Evolutionary conservation across 2,329 filamentous ascomycete genomes (phyloP).

Genomic region (Pyrenochaeta sp.): DNA sequence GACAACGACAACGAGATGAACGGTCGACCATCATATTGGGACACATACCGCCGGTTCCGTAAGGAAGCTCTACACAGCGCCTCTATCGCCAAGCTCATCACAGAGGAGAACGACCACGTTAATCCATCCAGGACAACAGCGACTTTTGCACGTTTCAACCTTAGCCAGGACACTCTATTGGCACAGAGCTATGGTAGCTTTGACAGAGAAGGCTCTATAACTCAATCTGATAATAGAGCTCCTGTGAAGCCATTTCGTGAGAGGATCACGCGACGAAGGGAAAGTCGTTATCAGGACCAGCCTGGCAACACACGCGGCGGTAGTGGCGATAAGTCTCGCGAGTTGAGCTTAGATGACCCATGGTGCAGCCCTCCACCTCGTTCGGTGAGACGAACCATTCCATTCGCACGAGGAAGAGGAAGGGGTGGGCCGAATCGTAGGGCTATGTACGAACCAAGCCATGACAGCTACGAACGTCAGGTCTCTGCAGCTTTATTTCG

Average conservation of each 20-base stretch:
- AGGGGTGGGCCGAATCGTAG: not conserved
- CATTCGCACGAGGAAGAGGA: not conserved
- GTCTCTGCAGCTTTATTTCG: not conserved
- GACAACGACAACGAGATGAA: not conserved
- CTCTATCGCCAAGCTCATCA: not conserved
- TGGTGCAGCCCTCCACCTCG: not conserved
- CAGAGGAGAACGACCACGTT: not conserved
- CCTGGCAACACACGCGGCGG: no score
- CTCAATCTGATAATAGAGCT: not conserved
- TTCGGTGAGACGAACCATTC: not conserved
- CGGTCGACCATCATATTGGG: not conserved
- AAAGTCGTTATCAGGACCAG: no score
- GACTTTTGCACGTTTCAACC: not conserved
- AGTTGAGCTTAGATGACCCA: not conserved
- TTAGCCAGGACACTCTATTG: no score
- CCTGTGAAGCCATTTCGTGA: not conserved
- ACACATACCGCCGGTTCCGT: not conserved
- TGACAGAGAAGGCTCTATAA: not conserved
- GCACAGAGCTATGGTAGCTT: not conserved
- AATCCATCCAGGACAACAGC: conserved; percentile 3
- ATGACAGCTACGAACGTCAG: not conserved
- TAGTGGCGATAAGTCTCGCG: not conserved
- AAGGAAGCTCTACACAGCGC: not conserved
- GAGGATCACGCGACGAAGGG: not conserved
- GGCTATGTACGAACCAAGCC: not conserved